Base-by-base conservation (phyloP, 2,329 filamentous ascomycete genomes). In the Neofusicoccum cordaticola region DNA sequence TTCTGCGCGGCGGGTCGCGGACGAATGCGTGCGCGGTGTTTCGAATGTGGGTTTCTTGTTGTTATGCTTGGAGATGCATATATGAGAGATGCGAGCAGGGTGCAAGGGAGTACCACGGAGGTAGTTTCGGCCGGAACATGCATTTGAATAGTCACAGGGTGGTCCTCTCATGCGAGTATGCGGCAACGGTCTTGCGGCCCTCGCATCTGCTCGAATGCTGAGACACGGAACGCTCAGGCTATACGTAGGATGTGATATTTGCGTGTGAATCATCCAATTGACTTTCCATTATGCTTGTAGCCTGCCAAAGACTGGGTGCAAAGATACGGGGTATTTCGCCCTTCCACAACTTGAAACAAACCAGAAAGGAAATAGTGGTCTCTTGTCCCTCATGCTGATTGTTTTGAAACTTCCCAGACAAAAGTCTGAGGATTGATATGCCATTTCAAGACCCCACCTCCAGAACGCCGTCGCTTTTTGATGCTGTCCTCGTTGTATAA, bases 401-500 rank as follows among this genome's bases (percentile, higher is more conserved):
- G 12, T 3, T 15, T 44, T 7, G 27, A 31, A 15, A 17, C 35
- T 53, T 9, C 17, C 34, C 34, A 19, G 19, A 45, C 56, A 35
- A 47, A 45, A 19, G 37, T 9, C 8, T 19, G 22, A 9, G 37
- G 13, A 37, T 9, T 7, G 11, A 37, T n/a, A 60, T 60, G 39
- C 39, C 41, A 31, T 44, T 44, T 31, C 53, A 45, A 47, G n/a
- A n/a, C 42, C 42, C 15, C 11, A 37, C n/a, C 22, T 35, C 42
- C n/a, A 9, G 12, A 60, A 60, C 56, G 56, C 56, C 56, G 56
- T 60, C 56, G 56, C 56, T 60, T 60, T 60, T 60, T 47, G 56
- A 60, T 60, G 56, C 56, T 60, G 42, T 27, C 56, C 56, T 34
- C 22, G 13, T 22, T 19, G 53, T 27, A 45, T 19, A 60, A 47